A percentile compares a stretch with the other conserved stretches of the same genome.
Conservation (phyloP, 805 yeast genomes). For the Cyberlindnera japonica region DNA sequence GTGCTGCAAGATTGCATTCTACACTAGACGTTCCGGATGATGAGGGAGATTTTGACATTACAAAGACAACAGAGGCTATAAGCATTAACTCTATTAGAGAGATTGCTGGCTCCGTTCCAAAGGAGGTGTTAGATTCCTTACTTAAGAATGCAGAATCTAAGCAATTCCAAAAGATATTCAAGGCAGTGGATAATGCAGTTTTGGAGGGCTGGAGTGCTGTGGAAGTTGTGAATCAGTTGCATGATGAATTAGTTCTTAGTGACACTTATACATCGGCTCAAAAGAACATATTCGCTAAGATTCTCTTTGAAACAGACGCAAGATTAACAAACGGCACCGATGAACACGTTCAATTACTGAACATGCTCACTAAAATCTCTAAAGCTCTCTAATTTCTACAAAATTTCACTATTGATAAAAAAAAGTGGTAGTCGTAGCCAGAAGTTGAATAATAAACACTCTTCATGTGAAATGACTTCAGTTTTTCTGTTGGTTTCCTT, state of each 20-base stretch:
- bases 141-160: slow-evolving; percentile 34
- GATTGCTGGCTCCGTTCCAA: slow-evolving; percentile 73
- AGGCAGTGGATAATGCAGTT: slow-evolving; percentile 46
- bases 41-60: slow-evolving; percentile 34
- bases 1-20: slow-evolving; percentile 60
- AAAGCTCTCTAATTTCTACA: slow-evolving; percentile 26
- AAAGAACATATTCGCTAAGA: slow-evolving; percentile 61
- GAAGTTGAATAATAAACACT: neutral
- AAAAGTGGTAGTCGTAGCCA: neutral
- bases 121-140: slow-evolving; percentile 40
- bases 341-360: slow-evolving; percentile 78
- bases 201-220: slow-evolving; percentile 78
- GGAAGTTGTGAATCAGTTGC: slow-evolving; percentile 67
- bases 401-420: too few species aligned
- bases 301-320: slow-evolving; percentile 71
- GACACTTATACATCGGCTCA: slow-evolving; percentile 46
- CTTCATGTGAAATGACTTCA: neutral
- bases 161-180: slow-evolving; percentile 33
- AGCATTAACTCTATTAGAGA: slow-evolving; percentile 53
- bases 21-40: slow-evolving; percentile 25
- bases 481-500: slow-evolving; percentile 3
- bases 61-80: slow-evolving; percentile 30
- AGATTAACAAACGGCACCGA: slow-evolving; percentile 81
- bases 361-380: slow-evolving; percentile 54
- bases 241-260: slow-evolving; percentile 58